Evolutionary conservation across 805 yeast species (phyloP), one percentile per base, ranked within the genome.

Genomic region (Saturnispora serradocipensis): DNA sequence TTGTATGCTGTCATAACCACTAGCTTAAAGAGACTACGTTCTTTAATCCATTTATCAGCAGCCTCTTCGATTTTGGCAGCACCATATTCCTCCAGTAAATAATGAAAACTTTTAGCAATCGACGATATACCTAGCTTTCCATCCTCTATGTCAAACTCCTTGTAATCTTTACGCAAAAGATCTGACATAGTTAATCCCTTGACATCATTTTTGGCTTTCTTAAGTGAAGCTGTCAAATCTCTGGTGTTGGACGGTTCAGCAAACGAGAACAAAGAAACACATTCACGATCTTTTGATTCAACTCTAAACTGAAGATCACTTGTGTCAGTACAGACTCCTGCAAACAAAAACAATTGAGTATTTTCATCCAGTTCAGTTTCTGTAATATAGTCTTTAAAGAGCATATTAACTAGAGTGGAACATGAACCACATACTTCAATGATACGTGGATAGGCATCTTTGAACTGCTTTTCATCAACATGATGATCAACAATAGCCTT

Each of bases 401-500:
- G 78, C 46, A 77, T 75, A 56, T 85, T 75, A 2, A 91, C 86
- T 48, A 89, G 69, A 15, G 88, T 75, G 4, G 88, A 76, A 65
- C 97, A 89, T 54, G 96, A 86, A 0, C 97, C 98, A 45, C 78
- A 69, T 3, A 72, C 67, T 43, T 69, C 65, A 44, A 90, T 72
- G 2, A 84, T 67, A 50, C 93, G 67, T 0, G 97, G 97, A 1
- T 49, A 49, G 0, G 81, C 81, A 43, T 77, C 70, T 16, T 57
- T 36, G 56, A 72, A 79, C 8, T 67, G 65, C 0, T 69, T 69
- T 55, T 82, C 85, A 59, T 90, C 96, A 16, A 75, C 84, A 63
- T 91, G 99, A 63, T 91, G 99, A 63, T 91, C 99, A 25, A 93
- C 78, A 6, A 93, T 79, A 0, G 82, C 83, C 1, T 67, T 65